Conservation (phyloP, 2,329 filamentous ascomycete species). For the Tolypocladium guangdongense region DNA sequence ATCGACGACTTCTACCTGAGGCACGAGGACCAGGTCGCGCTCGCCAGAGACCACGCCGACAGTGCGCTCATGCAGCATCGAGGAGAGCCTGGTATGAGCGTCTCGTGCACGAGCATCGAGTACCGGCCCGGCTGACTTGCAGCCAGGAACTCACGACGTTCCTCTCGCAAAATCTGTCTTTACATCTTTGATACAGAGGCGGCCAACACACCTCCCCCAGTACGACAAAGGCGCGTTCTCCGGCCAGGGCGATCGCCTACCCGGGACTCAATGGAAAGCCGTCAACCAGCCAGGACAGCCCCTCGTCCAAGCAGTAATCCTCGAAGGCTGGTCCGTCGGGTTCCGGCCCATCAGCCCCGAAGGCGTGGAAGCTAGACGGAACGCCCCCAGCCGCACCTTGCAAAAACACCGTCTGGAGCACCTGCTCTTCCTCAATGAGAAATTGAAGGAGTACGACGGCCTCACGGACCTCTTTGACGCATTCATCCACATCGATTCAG, state of each 20-base stretch:
- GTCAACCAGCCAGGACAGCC: slow-evolving; percentile 41
- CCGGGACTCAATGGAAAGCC: slow-evolving; percentile 47
- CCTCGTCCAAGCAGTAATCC: slow-evolving; percentile 55
- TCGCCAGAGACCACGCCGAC: slow-evolving; percentile 52
- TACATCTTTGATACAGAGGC: slow-evolving; percentile 37
- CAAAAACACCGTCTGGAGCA: slow-evolving; percentile 36
- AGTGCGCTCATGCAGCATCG: slow-evolving; percentile 73
- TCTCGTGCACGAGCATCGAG: neutral
- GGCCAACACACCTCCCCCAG: slow-evolving; percentile 49
- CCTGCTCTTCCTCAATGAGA: slow-evolving; percentile 38
- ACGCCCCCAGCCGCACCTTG: slow-evolving; percentile 37
- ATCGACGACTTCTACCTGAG: slow-evolving; percentile 86
- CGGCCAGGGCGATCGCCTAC: slow-evolving; percentile 66
- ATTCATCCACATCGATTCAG: slow-evolving; percentile 55
- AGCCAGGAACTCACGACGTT: slow-evolving; percentile 59
- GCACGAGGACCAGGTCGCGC: slow-evolving; percentile 53
- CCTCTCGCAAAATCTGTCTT: slow-evolving; percentile 54
- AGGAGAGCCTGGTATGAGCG: slow-evolving; percentile 57
- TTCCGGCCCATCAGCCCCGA: slow-evolving; percentile 53
- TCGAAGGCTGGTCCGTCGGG: slow-evolving; percentile 88
- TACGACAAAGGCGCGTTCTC: slow-evolving; percentile 76
- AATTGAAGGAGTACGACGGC: slow-evolving; percentile 34
- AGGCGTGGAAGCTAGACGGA: slow-evolving; percentile 41
- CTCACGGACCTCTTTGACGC: slow-evolving; percentile 40
- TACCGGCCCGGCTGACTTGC: neutral